Conservation (phyloP, 177 flowering plant species). For the Telopea speciosissima region DNA sequence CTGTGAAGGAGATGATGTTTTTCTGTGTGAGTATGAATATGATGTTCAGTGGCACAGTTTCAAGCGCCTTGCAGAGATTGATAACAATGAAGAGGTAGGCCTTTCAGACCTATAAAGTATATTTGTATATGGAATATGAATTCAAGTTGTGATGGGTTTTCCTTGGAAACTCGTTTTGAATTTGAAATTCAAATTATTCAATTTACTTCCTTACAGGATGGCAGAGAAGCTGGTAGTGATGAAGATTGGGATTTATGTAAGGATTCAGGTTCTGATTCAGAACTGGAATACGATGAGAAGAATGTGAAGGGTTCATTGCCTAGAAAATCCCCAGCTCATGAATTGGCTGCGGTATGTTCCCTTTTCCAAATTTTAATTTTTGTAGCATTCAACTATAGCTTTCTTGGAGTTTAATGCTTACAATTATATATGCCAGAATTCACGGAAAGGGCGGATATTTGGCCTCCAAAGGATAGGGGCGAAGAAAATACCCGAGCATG, state of each 20-base stretch:
- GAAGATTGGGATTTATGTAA: constrained; percentile 59
- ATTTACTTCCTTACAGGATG: constrained; percentile 33
- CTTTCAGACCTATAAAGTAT: background rate
- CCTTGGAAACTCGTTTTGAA: constrained; percentile 5
- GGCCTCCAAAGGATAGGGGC: constrained; percentile 85
- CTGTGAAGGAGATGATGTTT: constrained; percentile 90
- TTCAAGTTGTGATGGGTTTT: background rate
- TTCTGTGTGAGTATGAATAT: constrained; percentile 88
- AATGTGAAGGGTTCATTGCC: constrained; percentile 18
- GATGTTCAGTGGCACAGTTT: constrained; percentile 87
- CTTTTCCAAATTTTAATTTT: constrained; percentile 5
- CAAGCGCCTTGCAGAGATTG: constrained; percentile 77
- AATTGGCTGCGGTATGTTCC: constrained; percentile 66
- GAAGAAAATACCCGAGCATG: constrained; percentile 82
- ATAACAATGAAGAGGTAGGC: constrained; percentile 47
- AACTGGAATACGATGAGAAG: constrained; percentile 47
- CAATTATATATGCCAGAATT: constrained; percentile 37
- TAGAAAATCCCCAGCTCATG: constrained; percentile 32
- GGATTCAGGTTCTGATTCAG: constrained; percentile 49
- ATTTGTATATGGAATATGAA: background rate
- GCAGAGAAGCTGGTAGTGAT: constrained; percentile 47
- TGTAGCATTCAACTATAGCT: constrained; percentile 1
- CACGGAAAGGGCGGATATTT: constrained; percentile 63
- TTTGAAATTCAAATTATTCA: background rate
- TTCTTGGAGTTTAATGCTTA: background rate